phyloP scores from a whole-genome alignment of 345 rosid genomes.

The Raphanus sativus region DNA sequence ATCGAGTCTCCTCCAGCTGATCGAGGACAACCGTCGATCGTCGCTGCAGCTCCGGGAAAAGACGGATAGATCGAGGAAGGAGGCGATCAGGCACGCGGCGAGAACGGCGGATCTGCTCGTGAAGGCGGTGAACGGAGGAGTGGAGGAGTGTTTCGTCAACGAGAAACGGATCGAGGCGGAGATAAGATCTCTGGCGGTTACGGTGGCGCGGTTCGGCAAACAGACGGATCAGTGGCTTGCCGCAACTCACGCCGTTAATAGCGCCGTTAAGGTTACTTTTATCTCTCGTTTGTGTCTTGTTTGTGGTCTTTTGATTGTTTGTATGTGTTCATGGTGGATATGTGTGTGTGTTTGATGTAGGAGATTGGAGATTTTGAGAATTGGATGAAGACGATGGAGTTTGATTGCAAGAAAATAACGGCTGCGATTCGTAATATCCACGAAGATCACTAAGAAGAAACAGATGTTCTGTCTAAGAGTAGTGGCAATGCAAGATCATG shows the following conservation, averaged over 20 bases:
- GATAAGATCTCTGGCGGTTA: conserved; percentile 61
- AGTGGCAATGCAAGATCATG: neutral
- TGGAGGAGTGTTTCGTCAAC: conserved; percentile 66
- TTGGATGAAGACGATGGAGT: conserved; percentile 96
- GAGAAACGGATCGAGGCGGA: conserved; percentile 85
- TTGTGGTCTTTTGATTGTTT: neutral
- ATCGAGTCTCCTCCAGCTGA: conserved; percentile 57
- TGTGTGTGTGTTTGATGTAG: conserved; percentile 37
- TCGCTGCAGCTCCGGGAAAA: conserved; percentile 64
- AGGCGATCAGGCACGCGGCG: conserved; percentile 62
- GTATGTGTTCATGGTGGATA: conserved; percentile 1
- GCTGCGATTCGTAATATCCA: conserved; percentile 75
- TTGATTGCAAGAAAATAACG: conserved; percentile 73
- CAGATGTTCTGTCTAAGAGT: neutral
- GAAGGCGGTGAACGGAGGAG: conserved; percentile 82
- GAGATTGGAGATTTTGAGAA: conserved; percentile 97
- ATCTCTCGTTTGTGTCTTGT: neutral
- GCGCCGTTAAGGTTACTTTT: conserved; percentile 65
- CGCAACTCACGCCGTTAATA: conserved; percentile 66
- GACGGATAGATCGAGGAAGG: conserved; percentile 73
- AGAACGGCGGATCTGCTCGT: conserved; percentile 71
- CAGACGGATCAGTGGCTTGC: conserved; percentile 88
- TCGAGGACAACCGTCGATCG: conserved; percentile 59
- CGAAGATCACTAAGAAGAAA: conserved; percentile 34
- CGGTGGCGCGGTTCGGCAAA: conserved; percentile 62